These are phyloP conservation scores for Aspergillus conjunctus DNA, from an alignment of 495 filamentous ascomycete species.

Conservation along the genomic window DNA sequence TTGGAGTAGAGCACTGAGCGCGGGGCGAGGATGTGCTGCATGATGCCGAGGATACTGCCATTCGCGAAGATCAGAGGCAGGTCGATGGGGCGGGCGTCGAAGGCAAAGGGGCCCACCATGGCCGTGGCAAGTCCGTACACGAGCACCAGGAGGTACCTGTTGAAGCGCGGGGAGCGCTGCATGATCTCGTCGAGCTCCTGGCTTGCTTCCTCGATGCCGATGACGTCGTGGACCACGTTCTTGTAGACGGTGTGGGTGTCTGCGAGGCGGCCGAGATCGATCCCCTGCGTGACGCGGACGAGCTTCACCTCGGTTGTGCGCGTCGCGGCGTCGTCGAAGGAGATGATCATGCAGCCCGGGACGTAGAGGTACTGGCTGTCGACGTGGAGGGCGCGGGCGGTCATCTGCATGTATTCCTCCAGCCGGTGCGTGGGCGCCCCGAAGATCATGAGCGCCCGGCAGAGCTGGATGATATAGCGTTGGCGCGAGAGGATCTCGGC, in stretches of 20 bases:
- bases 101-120: conserved; percentile 81
- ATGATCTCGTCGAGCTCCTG: conserved; percentile 66
- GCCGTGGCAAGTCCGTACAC: conserved; percentile 81
- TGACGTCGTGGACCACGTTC: conserved; percentile 82
- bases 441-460: conserved; percentile 82
- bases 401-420: conserved; percentile 89
- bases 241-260: conserved; percentile 90
- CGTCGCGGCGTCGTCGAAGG: conserved; percentile 85
- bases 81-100: conserved; percentile 81
- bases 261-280: conserved; percentile 83
- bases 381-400: conserved; percentile 82
- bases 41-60: conserved; percentile 75
- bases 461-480: conserved; percentile 83
- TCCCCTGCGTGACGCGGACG: conserved; percentile 69
- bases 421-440: conserved; percentile 77
- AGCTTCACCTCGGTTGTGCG: conserved; percentile 91
- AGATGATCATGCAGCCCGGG: conserved; percentile 93
- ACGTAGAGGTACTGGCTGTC: conserved; percentile 91
- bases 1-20: conserved; percentile 76
- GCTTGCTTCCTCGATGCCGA: conserved; percentile 81
- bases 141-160: conserved; percentile 71
- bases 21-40: conserved; percentile 81
- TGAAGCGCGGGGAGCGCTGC: conserved; percentile 69
- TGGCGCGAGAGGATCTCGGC: conserved; percentile 84
- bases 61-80: conserved; percentile 85